Percentiles rank a stretch among this genome's conserved stretches.
Conservation (phyloP, 169 alveolate genomes). For the Cyclospora cayetanensis region DNA sequence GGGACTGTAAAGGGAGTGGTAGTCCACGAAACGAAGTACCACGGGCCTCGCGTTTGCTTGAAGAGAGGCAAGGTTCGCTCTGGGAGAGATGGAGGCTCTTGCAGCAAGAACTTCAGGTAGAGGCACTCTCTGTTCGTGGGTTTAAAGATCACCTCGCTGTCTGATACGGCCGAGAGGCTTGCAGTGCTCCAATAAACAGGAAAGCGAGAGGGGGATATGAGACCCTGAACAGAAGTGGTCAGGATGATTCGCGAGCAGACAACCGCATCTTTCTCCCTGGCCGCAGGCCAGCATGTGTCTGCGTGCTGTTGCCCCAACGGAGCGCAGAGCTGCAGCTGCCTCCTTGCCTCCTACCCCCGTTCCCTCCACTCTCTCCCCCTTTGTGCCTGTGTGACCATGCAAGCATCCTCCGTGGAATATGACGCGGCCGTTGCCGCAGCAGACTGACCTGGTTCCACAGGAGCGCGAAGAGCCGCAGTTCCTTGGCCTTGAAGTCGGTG, state of each 20-base stretch:
- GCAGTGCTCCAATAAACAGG: slow-evolving; percentile 54
- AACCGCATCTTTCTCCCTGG: not conserved
- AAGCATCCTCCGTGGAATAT: not conserved
- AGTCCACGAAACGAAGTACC: slow-evolving; percentile 80
- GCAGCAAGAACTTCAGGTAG: slow-evolving; percentile 23
- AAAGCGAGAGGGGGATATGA: slow-evolving; percentile 42
- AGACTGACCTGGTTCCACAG: slow-evolving; percentile 46
- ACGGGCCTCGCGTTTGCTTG: not conserved
- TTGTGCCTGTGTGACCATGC: not conserved
- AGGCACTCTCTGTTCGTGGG: slow-evolving; percentile 42
- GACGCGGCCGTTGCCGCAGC: not conserved
- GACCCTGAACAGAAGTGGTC: slow-evolving; percentile 39
- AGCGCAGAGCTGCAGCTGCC: not conserved
- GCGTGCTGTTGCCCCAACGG: not conserved
- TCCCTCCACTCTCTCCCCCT: not conserved
- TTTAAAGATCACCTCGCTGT: slow-evolving; percentile 52
- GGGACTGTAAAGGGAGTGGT: slow-evolving; percentile 84
- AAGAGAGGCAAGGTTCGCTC: not conserved
- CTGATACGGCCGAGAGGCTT: not conserved
- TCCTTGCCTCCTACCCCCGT: not conserved
- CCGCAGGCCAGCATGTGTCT: not conserved
- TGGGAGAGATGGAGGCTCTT: not conserved
- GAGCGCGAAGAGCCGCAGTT: slow-evolving; percentile 54
- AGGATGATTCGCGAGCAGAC: not conserved
- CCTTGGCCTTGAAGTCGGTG: slow-evolving; percentile 73